Conservation (phyloP, 768 basidiomycete genomes). For the Leccinellum rugosiceps region DNA sequence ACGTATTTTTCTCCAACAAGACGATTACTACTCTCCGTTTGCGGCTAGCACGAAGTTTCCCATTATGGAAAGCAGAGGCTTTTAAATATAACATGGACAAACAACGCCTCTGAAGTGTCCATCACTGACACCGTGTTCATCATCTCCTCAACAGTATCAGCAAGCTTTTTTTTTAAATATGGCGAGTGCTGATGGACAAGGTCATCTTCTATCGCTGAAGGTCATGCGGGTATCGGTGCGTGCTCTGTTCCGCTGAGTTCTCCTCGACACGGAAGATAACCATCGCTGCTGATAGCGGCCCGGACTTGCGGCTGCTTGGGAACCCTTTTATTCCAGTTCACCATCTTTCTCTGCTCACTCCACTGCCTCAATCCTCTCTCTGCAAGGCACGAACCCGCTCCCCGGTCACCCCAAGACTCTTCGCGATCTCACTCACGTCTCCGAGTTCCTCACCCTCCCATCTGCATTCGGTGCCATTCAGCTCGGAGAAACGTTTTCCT, state of each 20-base stretch:
- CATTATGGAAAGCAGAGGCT: conserved; percentile 11
- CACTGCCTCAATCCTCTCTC: conserved; percentile 70
- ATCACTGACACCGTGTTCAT: not conserved
- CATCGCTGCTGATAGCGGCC: conserved; percentile 51
- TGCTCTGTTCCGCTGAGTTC: conserved; percentile 18
- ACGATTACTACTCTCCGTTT: too few species aligned
- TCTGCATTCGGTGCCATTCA: conserved; percentile 84
- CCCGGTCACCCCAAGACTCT: conserved; percentile 79
- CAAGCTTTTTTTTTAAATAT: conserved; percentile 2
- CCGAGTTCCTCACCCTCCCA: conserved; percentile 78
- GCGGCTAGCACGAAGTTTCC: too few species aligned
- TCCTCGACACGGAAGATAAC: conserved; percentile 1
- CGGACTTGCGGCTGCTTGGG: conserved; percentile 71
- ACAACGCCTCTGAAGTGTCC: conserved; percentile 8
- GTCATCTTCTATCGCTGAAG: conserved; percentile 73
- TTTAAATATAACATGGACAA: conserved; percentile 24
- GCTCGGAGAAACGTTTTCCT: conserved; percentile 85
- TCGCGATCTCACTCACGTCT: conserved; percentile 74
- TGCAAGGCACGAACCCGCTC: conserved; percentile 70
- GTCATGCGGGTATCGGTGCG: conserved; percentile 87
- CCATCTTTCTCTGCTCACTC: conserved; percentile 81
- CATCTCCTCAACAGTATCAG: not conserved
- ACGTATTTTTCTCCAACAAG: too few species aligned
- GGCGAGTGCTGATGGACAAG: conserved; percentile 46
- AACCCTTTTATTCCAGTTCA: conserved; percentile 83